Evolutionary conservation across 2,329 filamentous ascomycete species (phyloP), one percentile per base, ranked within the genome.

Genomic region (Phyllosticta capitalensis): DNA sequence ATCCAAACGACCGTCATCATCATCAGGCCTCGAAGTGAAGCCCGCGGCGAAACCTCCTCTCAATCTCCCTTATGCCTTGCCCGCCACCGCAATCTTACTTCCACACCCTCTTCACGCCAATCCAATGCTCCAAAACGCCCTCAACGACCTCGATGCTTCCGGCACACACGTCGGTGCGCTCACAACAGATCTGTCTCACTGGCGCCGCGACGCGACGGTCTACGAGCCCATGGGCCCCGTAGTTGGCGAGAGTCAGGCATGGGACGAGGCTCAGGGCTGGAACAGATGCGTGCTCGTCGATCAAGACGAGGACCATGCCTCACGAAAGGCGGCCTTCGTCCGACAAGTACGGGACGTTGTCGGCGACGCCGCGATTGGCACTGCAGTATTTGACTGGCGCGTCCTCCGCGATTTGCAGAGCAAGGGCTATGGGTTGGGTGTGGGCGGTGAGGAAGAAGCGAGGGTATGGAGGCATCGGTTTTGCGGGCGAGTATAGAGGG

Each of bases 1-100:
- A 58, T 61, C 66, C 66, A 65, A 64, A 66, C 67, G 63, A 63
- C 65, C 38, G 54, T 52, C 19, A 17, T 52, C 51, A 26, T 26
- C 52, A 19, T 22, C 20, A 7, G 20, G 50, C 28, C 30, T 9
- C 19, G 5, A 10, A 7, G 24, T 26, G 7, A 56, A 30, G 38
- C 21, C 49, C 30, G 22, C 9, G 20, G 64, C 66, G 65, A n/a
- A 5, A 49, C 9, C 9, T 17, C 24, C 20, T 52, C 52, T 48
- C 10, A 38, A 38, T 4, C 45, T 50, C 7, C 52, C 52, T 5
- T 55, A 59, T 28, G 6, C 14, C 38, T 52, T 59, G 52, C 2
- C 38, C 6, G 10, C 9, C 21, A 55, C 52, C 14, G 20, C n/a
- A 10, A 22, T 59, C 52, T 54, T 54, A 22, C 38, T 55, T 45